Percentiles rank a stretch among this genome's conserved stretches.
These are phyloP conservation scores for Lentinula detonsa DNA, from an alignment of 768 basidiomycete species.

Conservation along the genomic window DNA sequence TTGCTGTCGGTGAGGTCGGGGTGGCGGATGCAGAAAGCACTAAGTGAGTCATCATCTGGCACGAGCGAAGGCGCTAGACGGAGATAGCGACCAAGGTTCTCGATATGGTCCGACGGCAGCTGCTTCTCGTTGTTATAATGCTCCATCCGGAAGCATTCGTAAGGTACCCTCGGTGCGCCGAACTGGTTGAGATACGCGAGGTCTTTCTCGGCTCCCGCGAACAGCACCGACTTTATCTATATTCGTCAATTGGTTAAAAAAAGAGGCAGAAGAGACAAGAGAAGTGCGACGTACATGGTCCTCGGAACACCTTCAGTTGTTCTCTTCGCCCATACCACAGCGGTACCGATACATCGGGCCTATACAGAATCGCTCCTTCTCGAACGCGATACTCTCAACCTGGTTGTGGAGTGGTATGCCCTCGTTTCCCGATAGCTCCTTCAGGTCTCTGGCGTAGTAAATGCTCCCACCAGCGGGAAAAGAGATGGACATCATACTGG, in stretches of 20 bases:
- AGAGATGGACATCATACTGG: constrained; percentile 31
- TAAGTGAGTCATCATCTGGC: constrained; percentile 15
- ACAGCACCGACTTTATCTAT: constrained; percentile 21
- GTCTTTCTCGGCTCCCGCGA: constrained; percentile 22
- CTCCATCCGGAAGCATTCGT: constrained; percentile 18
- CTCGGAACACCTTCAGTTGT: constrained; percentile 13
- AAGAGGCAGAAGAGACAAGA: constrained; percentile 9
- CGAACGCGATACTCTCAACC: too few relatives aligned
- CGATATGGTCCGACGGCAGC: constrained; percentile 21
- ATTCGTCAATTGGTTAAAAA: constrained; percentile 8
- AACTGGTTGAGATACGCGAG: constrained; percentile 23
- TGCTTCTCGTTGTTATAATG: constrained; percentile 22
- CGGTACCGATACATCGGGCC: constrained; percentile 20
- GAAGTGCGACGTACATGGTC: constrained; percentile 20
- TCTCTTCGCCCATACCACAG: constrained; percentile 21
- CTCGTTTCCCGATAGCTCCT: constrained; percentile 22
- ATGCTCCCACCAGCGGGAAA: constrained; percentile 41
- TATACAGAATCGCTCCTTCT: constrained; percentile 21
- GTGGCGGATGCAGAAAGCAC: constrained; percentile 24
- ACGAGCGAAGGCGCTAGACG: constrained; percentile 21
- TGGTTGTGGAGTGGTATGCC: constrained; percentile 18
- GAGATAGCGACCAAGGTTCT: constrained; percentile 24
- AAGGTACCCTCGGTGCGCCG: constrained; percentile 21
- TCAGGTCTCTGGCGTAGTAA: constrained; percentile 32
- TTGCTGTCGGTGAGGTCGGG: constrained; percentile 21